Evolutionary conservation across 192 early-diverging fungal genomes (phyloP).

Genomic region (Gryganskiella cystojenkinii): DNA sequence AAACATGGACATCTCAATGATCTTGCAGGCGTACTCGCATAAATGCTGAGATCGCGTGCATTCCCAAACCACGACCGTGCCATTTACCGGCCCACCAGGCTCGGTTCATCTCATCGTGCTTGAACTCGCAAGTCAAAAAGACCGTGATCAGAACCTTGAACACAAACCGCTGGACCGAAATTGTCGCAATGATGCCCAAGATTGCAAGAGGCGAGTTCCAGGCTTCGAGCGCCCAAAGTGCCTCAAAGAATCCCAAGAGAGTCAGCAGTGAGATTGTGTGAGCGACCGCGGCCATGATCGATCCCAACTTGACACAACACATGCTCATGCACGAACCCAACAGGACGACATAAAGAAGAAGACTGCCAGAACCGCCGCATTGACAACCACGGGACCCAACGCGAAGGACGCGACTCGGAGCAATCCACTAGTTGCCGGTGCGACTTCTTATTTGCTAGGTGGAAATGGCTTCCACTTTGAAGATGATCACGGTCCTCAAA

Average conservation of each 20-base stretch:
- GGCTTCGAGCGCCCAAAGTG: conserved; percentile 71
- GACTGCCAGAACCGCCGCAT: conserved; percentile 66
- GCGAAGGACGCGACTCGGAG: conserved; percentile 70
- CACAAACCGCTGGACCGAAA: conserved; percentile 72
- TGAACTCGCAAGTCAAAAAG: conserved; percentile 81
- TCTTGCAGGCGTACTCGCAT: conserved; percentile 83
- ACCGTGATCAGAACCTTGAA: conserved; percentile 72
- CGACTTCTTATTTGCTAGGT: too few relatives aligned
- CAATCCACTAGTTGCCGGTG: conserved; percentile 59
- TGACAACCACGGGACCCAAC: conserved; percentile 73
- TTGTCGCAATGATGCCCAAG: conserved; percentile 71
- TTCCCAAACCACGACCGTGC: conserved; percentile 76
- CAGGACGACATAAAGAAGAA: conserved; percentile 74
- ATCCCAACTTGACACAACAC: conserved; percentile 77
- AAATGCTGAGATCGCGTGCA: conserved; percentile 69
- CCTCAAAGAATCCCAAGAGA: conserved; percentile 67
- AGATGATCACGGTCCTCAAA: too few relatives aligned
- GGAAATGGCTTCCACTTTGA: too few relatives aligned
- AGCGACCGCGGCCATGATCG: conserved; percentile 71
- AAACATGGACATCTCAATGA: conserved; percentile 83
- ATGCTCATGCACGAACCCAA: conserved; percentile 66
- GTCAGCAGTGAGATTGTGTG: conserved; percentile 69
- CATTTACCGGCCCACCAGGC: conserved; percentile 89
- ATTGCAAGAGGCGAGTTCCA: conserved; percentile 69
- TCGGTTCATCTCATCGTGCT: conserved; percentile 82